Percentiles rank a stretch among this genome's conserved stretches.
phyloP scores from a whole-genome alignment of 83 land plant species.

The Larix sibirica region DNA sequence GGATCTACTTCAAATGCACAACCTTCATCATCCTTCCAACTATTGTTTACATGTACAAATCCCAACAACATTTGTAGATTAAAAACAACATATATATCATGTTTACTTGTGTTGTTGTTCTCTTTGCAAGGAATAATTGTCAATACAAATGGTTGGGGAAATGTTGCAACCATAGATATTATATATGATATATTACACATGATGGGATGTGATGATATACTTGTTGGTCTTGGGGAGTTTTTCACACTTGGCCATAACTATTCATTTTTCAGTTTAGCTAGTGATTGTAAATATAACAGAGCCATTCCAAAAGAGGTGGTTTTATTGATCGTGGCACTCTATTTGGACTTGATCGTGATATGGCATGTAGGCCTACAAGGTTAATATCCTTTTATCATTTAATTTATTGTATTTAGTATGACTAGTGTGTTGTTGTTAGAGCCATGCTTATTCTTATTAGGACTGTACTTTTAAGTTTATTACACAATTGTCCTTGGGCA shows the following conservation, averaged over 20 bases:
- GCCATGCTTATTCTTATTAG: too few relatives aligned
- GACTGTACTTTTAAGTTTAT: too few relatives aligned
- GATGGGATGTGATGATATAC: constrained; percentile 95
- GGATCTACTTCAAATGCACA: not conserved
- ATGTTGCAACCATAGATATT: constrained; percentile 82
- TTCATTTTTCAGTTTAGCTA: constrained; percentile 33
- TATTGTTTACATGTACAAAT: not conserved
- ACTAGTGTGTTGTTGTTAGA: too few relatives aligned
- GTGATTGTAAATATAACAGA: constrained; percentile 68
- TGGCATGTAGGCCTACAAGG: constrained; percentile 89
- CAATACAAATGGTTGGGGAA: constrained; percentile 81
- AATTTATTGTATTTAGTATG: too few relatives aligned
- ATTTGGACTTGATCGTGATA: constrained; percentile 66
- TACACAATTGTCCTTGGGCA: too few relatives aligned
- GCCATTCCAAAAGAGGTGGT: constrained; percentile 85
- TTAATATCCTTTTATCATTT: constrained; percentile 15
- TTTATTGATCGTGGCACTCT: constrained; percentile 82
- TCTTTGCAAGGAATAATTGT: constrained; percentile 62
- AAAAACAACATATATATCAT: not conserved
- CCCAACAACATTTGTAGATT: too few relatives aligned
- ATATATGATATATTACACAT: constrained; percentile 87
- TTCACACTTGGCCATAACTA: constrained; percentile 55
- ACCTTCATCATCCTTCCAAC: not conserved
- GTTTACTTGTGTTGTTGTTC: not conserved
- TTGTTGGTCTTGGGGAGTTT: constrained; percentile 73